phyloP scores from a whole-genome alignment of 805 yeast species.

The Wickerhamomyces kurtzmanii region DNA sequence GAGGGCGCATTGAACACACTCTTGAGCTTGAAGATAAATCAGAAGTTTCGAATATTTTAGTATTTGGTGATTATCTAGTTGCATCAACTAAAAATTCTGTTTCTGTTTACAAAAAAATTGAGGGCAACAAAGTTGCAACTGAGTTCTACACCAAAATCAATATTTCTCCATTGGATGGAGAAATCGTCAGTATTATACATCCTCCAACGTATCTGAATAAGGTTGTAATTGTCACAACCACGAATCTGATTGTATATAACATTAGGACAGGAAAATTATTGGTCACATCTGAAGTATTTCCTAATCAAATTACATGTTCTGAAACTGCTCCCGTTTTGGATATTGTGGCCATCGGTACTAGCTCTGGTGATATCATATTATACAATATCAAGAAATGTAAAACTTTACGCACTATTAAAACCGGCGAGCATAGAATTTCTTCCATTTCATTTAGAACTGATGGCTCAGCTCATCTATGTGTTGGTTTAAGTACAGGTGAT shows the following conservation, averaged over 20 bases:
- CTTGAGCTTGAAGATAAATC: conserved; percentile 24
- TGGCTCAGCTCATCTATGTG: conserved; percentile 74
- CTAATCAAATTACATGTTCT: conserved; percentile 53
- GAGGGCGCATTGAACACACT: conserved; percentile 54
- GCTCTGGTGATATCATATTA: conserved; percentile 54
- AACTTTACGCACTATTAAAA: conserved; percentile 37
- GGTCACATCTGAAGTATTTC: conserved; percentile 44
- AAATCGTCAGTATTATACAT: conserved; percentile 61
- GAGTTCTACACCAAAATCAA: conserved; percentile 58
- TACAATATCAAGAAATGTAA: conserved; percentile 62
- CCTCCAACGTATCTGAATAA: conserved; percentile 91
- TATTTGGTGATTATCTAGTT: conserved; percentile 74
- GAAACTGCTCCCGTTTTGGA: conserved; percentile 86
- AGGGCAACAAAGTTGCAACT: conserved; percentile 36
- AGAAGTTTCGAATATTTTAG: conserved; percentile 37
- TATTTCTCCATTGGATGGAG: conserved; percentile 56
- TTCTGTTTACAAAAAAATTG: conserved; percentile 43
- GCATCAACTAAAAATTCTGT: conserved; percentile 40
- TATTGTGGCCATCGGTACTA: conserved; percentile 67
- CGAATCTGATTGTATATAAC: conserved; percentile 54
- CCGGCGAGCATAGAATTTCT: conserved; percentile 27
- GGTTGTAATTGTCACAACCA: conserved; percentile 70
- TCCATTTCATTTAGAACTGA: conserved; percentile 87
- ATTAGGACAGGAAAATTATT: conserved; percentile 68
- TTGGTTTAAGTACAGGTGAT: conserved; percentile 75